A percentile compares a stretch with the other conserved stretches of the same genome.
These are phyloP conservation scores for Cystobasidium onofrii DNA, from an alignment of 768 basidiomycete genomes.

Conservation along the genomic window DNA sequence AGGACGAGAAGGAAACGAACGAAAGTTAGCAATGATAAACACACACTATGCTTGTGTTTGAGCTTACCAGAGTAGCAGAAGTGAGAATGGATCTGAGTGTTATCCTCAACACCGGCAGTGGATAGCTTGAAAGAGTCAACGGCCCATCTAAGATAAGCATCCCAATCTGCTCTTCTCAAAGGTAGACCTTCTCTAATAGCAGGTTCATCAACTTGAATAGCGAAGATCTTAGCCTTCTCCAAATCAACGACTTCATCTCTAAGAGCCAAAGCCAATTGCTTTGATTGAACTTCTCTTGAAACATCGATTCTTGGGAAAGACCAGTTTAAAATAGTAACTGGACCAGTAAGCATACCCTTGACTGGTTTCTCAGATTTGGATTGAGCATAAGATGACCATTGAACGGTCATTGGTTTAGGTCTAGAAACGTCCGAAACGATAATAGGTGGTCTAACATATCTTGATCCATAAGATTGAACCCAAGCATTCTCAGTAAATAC, in stretches of 20 bases:
- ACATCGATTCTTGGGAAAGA: constrained; percentile 99
- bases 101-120: constrained; percentile 87
- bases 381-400: constrained; percentile 95
- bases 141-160: constrained; percentile 91
- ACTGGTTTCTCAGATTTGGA: constrained; percentile 84
- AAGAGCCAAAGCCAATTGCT: constrained; percentile 94
- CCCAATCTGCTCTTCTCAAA: constrained; percentile 92
- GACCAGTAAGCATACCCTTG: constrained; percentile 99
- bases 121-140: constrained; percentile 97
- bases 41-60: no score
- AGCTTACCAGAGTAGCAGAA: constrained; percentile 63
- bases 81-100: constrained; percentile 96
- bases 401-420: constrained; percentile 83
- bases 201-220: constrained; percentile 99
- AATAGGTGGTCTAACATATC: constrained; percentile 97
- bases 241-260: constrained; percentile 97
- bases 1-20: not conserved
- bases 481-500: constrained; percentile 97
- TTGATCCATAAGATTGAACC: constrained; percentile 99
- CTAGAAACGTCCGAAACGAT: constrained; percentile 97
- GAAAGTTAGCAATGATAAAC: no score
- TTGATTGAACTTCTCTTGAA: constrained; percentile 88
- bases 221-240: constrained; percentile 78
- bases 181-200: constrained; percentile 99
- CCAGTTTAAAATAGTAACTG: constrained; percentile 88